A percentile compares a stretch with the other conserved stretches of the same genome.
phyloP scores from a whole-genome alignment of 2,329 filamentous ascomycete genomes.

The Pseudogymnoascus sp. region DNA sequence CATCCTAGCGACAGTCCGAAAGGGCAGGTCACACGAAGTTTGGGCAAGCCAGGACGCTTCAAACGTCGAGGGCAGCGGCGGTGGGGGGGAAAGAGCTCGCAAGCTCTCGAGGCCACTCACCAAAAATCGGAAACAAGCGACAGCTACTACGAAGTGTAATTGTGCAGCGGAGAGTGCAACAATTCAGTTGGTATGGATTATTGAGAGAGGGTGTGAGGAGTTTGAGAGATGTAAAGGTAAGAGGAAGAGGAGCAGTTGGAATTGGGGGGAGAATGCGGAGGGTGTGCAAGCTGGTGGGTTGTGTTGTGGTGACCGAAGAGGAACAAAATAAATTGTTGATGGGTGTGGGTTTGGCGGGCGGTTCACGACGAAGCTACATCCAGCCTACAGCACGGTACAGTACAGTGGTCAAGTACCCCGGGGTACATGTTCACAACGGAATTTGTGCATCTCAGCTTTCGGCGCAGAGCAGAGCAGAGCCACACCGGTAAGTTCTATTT shows the following conservation, averaged over 20 bases:
- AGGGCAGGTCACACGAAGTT: neutral
- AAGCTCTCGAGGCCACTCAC: neutral
- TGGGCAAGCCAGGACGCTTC: neutral
- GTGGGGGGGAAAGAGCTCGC: neutral
- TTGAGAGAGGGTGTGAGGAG: conserved; percentile 3
- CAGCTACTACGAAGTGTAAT: neutral
- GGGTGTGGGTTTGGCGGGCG: conserved; percentile 12
- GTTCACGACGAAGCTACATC: neutral
- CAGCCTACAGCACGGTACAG: neutral
- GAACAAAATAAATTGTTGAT: conserved; percentile 16
- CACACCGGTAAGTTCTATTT: neutral
- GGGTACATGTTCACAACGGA: neutral
- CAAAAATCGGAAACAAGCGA: conserved; percentile 6
- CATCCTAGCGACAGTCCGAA: neutral
- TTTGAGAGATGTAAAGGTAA: neutral
- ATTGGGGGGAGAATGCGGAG: neutral
- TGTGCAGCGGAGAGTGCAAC: neutral
- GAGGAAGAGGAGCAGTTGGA: neutral
- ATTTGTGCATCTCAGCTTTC: neutral
- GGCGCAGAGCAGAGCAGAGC: too few relatives aligned
- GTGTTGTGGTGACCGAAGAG: conserved; percentile 17
- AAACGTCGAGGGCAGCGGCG: neutral
- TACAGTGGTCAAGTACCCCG: neutral
- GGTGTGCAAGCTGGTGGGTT: conserved; percentile 15
- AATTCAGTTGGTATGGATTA: neutral